These are phyloP conservation scores for Physaria fendleri DNA, from an alignment of 345 rosid genomes.

Conservation along the genomic window DNA sequence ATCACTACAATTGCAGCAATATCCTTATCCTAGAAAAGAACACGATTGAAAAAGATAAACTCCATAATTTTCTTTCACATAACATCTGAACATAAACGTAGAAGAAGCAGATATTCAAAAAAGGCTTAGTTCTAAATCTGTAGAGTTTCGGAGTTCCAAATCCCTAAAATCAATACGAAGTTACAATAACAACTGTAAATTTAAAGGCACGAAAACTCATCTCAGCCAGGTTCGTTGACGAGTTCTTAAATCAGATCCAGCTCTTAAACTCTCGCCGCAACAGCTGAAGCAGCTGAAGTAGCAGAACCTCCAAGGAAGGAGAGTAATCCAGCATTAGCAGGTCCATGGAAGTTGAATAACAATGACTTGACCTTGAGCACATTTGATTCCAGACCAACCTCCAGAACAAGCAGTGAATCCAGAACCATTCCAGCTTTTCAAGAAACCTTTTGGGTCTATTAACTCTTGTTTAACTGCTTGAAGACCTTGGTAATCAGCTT, in stretches of 20 bases:
- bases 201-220: conserved; percentile 4
- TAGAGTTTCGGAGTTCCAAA: neutral
- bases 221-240: neutral
- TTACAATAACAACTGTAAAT: neutral
- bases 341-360: conserved; percentile 96
- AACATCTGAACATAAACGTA: too few species aligned
- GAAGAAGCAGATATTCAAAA: neutral
- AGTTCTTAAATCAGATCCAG: conserved; percentile 6
- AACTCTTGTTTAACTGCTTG: conserved; percentile 64
- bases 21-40: too few species aligned
- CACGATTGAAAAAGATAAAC: too few species aligned
- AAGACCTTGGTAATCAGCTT: conserved; percentile 71
- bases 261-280: conserved; percentile 47
- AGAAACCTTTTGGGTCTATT: conserved; percentile 56
- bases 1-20: neutral
- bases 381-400: conserved; percentile 88
- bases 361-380: conserved; percentile 81
- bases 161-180: neutral
- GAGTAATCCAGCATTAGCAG: conserved; percentile 48
- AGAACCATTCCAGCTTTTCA: conserved; percentile 77
- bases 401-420: conserved; percentile 84
- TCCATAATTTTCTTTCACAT: too few species aligned
- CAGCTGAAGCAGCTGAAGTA: conserved; percentile 50
- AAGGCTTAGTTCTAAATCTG: too few species aligned
- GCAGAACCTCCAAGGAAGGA: conserved; percentile 70